Base-by-base conservation (phyloP, 805 yeast species). In the Hanseniaspora mollemarum region DNA sequence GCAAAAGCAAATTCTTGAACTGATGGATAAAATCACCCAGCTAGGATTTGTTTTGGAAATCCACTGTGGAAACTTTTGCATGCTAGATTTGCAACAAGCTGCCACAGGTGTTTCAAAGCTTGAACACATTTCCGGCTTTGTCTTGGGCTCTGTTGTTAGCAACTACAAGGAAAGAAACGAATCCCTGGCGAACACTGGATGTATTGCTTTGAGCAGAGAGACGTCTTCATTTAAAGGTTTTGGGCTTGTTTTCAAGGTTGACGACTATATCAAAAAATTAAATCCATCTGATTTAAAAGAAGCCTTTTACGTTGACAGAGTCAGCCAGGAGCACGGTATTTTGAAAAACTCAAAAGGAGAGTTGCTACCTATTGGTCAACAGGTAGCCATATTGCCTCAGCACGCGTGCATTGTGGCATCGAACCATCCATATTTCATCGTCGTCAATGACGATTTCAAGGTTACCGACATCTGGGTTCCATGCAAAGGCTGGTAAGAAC, bases 301-400 rank as follows among this genome's bases (percentile, higher is more conserved):
- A 6, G 67, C 71, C 41, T 83, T 88, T 88, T 62, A 64, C 43
- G 77, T 84, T 12, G 83, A 78, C 32, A 70, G 87, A 56, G 63
- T 84, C 43, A 77, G 84, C 51, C 92, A 84, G 62, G 94, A 84
- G 59, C 94, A 84, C 60, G 94, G 92, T 10, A 78, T 84, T 37
- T 63, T 83, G 44, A 69, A 66, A n/a, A 80, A 84, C 2, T 55
- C 61, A 15, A 62, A 60, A 6, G 65, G 62, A 2, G 43, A 44
- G 4, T 57, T 62, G 13, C 52, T 55, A 33, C 51, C 53, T 22
- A 45, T 35, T 39, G 87, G 87, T 1, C 69, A 78, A 1, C 71
- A 73, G 53, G 71, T 82, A 9, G 65, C 66, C 28, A 69, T 83
- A 31, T 55, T 76, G 22, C 87, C 87, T 2, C 86, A 83, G 61